A percentile compares a stretch with the other conserved stretches of the same genome.
Conservation (phyloP, 768 basidiomycete species). For the Omphalotus guepiniiformis region DNA sequence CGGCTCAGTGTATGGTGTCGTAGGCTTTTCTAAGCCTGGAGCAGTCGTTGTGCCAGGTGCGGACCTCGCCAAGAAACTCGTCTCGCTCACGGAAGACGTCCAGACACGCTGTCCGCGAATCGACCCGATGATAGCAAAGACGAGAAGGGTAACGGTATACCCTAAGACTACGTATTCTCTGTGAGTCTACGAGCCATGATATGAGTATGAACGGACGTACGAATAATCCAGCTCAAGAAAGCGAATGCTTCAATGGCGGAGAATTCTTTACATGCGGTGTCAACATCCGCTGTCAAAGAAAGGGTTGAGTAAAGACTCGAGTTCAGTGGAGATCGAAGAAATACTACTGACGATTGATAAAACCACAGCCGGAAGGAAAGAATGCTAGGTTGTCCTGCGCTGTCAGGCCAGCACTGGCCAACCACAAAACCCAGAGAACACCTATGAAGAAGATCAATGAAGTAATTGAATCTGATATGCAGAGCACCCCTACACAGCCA, state of each 20-base stretch:
- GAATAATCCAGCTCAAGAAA: slow-evolving; percentile 20
- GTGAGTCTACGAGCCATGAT: too few relatives aligned
- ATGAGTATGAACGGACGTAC: slow-evolving; percentile 9
- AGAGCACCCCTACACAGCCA: slow-evolving; percentile 5
- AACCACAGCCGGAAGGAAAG: slow-evolving; percentile 1
- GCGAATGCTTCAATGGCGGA: slow-evolving; percentile 23
- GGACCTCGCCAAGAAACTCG: neutral
- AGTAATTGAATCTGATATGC: too few relatives aligned
- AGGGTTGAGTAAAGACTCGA: neutral
- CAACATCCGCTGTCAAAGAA: slow-evolving; percentile 8
- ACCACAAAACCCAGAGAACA: slow-evolving; percentile 12
- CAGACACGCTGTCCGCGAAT: slow-evolving; percentile 3
- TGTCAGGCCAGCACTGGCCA: slow-evolving; percentile 5
- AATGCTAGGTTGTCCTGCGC: neutral
- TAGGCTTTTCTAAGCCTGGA: neutral
- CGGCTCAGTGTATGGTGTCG: neutral
- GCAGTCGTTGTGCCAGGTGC: neutral
- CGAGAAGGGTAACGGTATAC: slow-evolving; percentile 1
- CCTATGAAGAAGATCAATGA: neutral
- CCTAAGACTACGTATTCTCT: too few relatives aligned
- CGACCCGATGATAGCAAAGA: slow-evolving; percentile 1
- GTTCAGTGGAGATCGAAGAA: neutral
- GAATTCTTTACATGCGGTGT: slow-evolving; percentile 19
- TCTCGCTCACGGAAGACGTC: slow-evolving; percentile 2
- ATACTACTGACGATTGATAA: slow-evolving; percentile 1